Evolutionary conservation across 257 asterid species (phyloP).

Genomic region (Nicotiana noctiflora): DNA sequence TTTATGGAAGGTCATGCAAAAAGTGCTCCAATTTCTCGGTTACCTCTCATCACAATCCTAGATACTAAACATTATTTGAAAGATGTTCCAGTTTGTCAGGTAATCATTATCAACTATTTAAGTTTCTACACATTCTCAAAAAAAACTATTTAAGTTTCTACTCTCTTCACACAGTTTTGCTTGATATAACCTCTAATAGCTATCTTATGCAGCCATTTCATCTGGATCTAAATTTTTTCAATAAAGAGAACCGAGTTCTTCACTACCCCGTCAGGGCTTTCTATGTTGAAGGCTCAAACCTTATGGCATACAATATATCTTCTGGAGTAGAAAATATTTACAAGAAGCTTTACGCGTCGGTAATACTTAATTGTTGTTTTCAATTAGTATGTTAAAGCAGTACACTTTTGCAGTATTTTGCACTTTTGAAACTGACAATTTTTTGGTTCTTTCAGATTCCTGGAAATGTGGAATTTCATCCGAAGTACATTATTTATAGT

Average conservation of each 20-base stretch:
- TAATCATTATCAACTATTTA: constrained; percentile 16
- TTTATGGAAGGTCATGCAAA: constrained; percentile 99
- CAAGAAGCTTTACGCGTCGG: constrained; percentile 88
- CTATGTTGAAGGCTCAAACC: constrained; percentile 83
- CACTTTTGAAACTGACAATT: background rate
- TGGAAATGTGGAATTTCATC: constrained; percentile 80
- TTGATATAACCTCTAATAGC: constrained; percentile 23
- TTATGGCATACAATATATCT: constrained; percentile 87
- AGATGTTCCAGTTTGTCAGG: constrained; percentile 93
- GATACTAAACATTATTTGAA: constrained; percentile 63
- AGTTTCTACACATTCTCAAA: too few species aligned
- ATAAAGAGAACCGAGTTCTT: constrained; percentile 80
- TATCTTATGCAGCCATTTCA: constrained; percentile 73
- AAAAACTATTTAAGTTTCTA: background rate
- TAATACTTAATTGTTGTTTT: constrained; percentile 23
- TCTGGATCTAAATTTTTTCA: constrained; percentile 92
- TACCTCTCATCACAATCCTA: constrained; percentile 77
- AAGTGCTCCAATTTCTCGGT: constrained; percentile 92
- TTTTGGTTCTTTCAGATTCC: constrained; percentile 58
- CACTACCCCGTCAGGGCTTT: constrained; percentile 96
- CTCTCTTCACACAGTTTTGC: constrained; percentile 4
- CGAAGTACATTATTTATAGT: constrained; percentile 63
- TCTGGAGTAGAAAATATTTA: constrained; percentile 84
- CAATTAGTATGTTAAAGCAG: background rate
- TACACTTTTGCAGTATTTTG: background rate